These are phyloP conservation scores for Lyophyllum decastes DNA, from an alignment of 768 basidiomycete species.

Conservation along the genomic window DNA sequence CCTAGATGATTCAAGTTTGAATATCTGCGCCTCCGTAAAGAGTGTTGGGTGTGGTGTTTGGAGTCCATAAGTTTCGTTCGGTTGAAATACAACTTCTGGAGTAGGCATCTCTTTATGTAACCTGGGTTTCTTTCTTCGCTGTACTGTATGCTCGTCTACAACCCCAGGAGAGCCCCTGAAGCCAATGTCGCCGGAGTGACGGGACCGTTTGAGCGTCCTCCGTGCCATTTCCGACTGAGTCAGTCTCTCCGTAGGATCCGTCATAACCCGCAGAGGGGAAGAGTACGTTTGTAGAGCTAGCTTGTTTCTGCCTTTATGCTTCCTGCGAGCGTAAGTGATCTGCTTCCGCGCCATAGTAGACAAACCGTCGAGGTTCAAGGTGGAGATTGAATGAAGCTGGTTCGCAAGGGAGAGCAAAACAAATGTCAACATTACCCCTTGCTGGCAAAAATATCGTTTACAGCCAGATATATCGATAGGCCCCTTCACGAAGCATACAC, in stretches of 20 bases:
- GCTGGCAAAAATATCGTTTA: too few species aligned
- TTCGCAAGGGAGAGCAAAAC: too few species aligned
- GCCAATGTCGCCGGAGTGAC: conserved; percentile 5
- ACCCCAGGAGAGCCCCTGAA: background rate
- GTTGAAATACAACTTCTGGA: background rate
- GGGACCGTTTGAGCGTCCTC: conserved; percentile 20
- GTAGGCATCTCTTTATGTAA: background rate
- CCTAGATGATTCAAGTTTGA: conserved; percentile 15
- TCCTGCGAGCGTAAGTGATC: conserved; percentile 21
- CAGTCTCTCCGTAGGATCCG: conserved; percentile 12
- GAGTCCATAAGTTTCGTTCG: conserved; percentile 2
- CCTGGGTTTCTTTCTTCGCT: conserved; percentile 15
- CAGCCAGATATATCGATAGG: too few species aligned
- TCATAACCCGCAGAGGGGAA: conserved; percentile 12
- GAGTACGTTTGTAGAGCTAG: background rate
- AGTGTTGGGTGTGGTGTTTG: conserved; percentile 19
- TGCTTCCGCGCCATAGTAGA: conserved; percentile 18
- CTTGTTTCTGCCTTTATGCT: conserved; percentile 2
- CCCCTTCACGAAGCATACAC: too few species aligned
- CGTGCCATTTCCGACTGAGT: conserved; percentile 18
- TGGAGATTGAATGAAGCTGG: too few species aligned
- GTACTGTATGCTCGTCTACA: background rate
- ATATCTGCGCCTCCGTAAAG: conserved; percentile 17
- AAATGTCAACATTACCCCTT: background rate
- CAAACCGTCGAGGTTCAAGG: too few species aligned